These are phyloP conservation scores for Castanea sativa DNA, from an alignment of 306 rosid species.

Conservation along the genomic window DNA sequence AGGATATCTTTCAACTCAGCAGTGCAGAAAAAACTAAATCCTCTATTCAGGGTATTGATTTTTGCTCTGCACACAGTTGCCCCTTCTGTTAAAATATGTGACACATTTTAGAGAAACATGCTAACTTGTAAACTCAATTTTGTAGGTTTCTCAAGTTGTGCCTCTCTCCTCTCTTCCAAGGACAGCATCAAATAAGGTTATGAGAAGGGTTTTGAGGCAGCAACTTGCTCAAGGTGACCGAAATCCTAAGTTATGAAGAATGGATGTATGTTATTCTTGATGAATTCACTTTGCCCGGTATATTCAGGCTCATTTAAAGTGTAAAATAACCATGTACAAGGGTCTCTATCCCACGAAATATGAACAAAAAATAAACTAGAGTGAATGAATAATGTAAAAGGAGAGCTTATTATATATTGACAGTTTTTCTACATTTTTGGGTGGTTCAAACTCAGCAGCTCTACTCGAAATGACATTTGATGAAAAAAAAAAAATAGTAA, in stretches of 20 bases:
- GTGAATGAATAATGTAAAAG: background rate
- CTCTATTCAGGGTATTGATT: constrained; percentile 71
- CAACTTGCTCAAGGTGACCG: constrained; percentile 47
- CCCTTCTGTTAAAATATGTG: background rate
- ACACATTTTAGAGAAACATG: background rate
- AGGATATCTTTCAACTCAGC: constrained; percentile 71
- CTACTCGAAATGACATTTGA: background rate
- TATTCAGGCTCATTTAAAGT: background rate
- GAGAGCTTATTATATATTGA: too few relatives aligned
- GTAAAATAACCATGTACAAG: background rate
- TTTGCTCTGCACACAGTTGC: constrained; percentile 14
- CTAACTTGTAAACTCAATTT: constrained; percentile 13
- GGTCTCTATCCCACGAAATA: background rate
- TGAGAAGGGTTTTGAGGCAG: constrained; percentile 86
- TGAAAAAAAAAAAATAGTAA: background rate
- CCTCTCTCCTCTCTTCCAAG: constrained; percentile 71
- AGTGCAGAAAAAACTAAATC: constrained; percentile 86
- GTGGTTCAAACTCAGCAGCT: background rate
- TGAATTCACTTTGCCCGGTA: background rate
- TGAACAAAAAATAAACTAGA: background rate
- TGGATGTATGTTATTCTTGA: background rate
- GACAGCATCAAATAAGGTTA: constrained; percentile 89
- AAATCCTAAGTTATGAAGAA: constrained; percentile 53
- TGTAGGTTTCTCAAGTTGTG: constrained; percentile 71
- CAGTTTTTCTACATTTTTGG: background rate